Base-by-base conservation (phyloP, 2,329 filamentous ascomycete species). In the Ceratocystis ficicola region DNA sequence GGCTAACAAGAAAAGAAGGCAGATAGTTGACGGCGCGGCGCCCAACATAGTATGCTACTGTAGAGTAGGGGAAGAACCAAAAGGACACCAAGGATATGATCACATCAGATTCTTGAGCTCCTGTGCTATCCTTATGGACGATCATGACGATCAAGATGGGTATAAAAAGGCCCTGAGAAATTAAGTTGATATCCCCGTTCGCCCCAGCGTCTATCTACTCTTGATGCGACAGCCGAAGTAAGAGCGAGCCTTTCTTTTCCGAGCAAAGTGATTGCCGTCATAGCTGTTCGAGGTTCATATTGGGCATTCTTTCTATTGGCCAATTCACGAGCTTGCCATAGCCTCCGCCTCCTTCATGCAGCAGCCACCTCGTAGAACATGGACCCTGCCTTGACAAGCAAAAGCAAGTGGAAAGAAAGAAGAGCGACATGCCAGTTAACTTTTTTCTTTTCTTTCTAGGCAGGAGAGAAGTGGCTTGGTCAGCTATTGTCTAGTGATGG, bases 111-210 rank as follows among this genome's bases (percentile, higher is more conserved):
- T 59, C 20, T 36, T 20, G 20, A 4, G 15, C 12, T 59, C 20
- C 55, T 28, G 30, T 59, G 8, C 30, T 59, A 59, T 30, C 28
- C 55, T 59, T 59, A 59, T 59, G 2, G 55, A n/a, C 55, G 55
- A 59, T 59, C 55, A 36, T 36, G 55, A 36, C 55, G 55, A 59
- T 59, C 28, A 59, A 30, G 28, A n/a, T 36, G 55, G n/a, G 55
- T 52, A 25, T 5, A 10, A 10, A 30, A 30, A 59, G 36, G 3
- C 28, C 55, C 17, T 6, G 8, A 36, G 17, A 59, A 59, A 59
- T 8, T 32, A n/a, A 36, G 28, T 36, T 36, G 28, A 10, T 52
- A 10, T 3, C 48, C 48, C 36, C 15, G 5, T 52, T 52, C 7
- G 36, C 22, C 48, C 28, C 20, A 52, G 5, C 6, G 20, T 7